Percentiles rank a stretch among this genome's conserved stretches.
Evolutionary conservation across 129 eudicot genomes (phyloP).

Genomic region (Oenanthe sinensis): DNA sequence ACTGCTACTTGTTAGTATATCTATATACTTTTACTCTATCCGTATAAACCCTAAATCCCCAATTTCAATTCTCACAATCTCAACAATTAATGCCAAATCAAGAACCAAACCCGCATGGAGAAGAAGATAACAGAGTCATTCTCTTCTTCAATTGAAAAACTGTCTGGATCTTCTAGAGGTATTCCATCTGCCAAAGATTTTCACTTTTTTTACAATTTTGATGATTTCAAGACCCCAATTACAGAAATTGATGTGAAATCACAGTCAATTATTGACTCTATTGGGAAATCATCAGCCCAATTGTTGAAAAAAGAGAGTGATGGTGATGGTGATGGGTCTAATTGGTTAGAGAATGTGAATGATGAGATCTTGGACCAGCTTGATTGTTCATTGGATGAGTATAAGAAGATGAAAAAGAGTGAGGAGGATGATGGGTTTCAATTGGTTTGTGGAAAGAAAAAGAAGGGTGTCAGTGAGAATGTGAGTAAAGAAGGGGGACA

Average conservation of each 20-base stretch:
- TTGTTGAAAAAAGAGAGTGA: slow-evolving; percentile 31
- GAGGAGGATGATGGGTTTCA: slow-evolving; percentile 70
- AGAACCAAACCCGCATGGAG: not conserved
- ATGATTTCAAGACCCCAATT: slow-evolving; percentile 46
- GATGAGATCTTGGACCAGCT: slow-evolving; percentile 55
- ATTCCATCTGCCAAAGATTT: slow-evolving; percentile 57
- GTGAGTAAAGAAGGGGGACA: not conserved
- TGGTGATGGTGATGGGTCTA: slow-evolving; percentile 38
- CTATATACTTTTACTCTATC: not conserved
- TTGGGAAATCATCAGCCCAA: slow-evolving; percentile 33
- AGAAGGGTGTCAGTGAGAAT: slow-evolving; percentile 20
- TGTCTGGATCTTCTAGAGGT: slow-evolving; percentile 49
- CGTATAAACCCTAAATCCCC: slow-evolving; percentile 4
- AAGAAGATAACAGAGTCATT: slow-evolving; percentile 16
- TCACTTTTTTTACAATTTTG: slow-evolving; percentile 49
- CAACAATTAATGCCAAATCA: not conserved
- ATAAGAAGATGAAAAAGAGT: slow-evolving; percentile 23
- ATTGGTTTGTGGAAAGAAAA: slow-evolving; percentile 60
- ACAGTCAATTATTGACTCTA: slow-evolving; percentile 23
- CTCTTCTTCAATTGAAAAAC: slow-evolving; percentile 39
- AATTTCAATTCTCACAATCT: not conserved
- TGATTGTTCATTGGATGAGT: slow-evolving; percentile 56
- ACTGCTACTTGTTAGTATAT: not conserved
- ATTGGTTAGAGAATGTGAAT: slow-evolving; percentile 54
- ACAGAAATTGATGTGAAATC: slow-evolving; percentile 25